Conservation (phyloP, 176 grass and related monocot genomes). For the Oryza australiensis region DNA sequence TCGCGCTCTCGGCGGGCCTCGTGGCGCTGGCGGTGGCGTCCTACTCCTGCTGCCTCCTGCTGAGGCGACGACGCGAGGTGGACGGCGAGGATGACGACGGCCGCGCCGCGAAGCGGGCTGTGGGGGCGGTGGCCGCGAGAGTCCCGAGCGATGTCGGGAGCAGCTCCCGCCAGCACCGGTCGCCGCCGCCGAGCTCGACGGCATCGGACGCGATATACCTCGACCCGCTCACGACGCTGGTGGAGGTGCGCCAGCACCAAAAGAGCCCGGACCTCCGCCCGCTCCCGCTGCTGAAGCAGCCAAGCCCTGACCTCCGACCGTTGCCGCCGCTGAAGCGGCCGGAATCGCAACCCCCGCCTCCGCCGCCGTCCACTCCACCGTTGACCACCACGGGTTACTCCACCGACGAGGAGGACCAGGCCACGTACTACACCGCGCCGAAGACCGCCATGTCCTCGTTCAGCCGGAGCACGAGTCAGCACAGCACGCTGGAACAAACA, state of each 20-base stretch:
- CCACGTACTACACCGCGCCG: constrained; percentile 53
- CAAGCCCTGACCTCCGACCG: constrained; percentile 71
- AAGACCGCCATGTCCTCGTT: constrained; percentile 46
- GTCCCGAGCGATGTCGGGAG: constrained; percentile 42
- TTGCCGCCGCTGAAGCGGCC: constrained; percentile 49
- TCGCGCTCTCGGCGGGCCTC: constrained; percentile 54
- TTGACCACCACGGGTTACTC: constrained; percentile 37
- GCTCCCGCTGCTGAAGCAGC: constrained; percentile 41
- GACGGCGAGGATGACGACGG: constrained; percentile 1
- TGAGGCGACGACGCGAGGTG: constrained; percentile 27
- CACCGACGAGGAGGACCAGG: constrained; percentile 52
- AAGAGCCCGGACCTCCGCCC: constrained; percentile 68
- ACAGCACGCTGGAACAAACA: constrained; percentile 42
- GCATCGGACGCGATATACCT: constrained; percentile 52
- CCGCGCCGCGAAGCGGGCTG: background rate
- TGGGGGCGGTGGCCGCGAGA: constrained; percentile 10
- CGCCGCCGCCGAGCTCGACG: constrained; percentile 49
- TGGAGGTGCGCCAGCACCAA: constrained; percentile 33
- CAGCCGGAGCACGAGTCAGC: constrained; percentile 65
- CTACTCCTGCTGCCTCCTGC: constrained; percentile 51
- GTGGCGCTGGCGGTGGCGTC: constrained; percentile 32
- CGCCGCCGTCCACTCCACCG: constrained; percentile 38
- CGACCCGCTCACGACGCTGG: constrained; percentile 43
- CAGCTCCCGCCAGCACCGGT: constrained; percentile 41
- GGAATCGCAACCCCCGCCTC: background rate